Evolutionary conservation across 176 grass and related monocot genomes (phyloP).

Genomic region (Ampelocalamus luodianensis): DNA sequence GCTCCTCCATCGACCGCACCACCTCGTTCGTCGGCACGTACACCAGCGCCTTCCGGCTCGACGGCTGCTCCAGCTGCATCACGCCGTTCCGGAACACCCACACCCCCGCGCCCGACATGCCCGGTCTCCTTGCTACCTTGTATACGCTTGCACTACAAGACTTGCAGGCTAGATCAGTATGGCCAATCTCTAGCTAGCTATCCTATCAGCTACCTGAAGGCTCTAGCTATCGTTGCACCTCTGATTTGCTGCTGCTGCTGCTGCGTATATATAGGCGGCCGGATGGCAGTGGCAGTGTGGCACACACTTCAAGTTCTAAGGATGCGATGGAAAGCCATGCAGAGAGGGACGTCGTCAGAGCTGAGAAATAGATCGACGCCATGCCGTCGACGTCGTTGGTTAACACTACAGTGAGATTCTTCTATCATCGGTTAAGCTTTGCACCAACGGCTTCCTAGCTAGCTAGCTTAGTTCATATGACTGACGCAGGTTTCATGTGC

Average conservation of each 20-base stretch:
- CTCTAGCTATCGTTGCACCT: no score
- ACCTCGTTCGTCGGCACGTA: conserved; percentile 70
- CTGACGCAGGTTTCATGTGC: no score
- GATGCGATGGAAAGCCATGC: background rate
- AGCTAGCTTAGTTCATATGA: no score
- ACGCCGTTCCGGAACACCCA: conserved; percentile 88
- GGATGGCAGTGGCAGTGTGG: background rate
- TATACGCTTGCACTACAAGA: no score
- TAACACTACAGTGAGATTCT: background rate
- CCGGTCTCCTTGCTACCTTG: no score
- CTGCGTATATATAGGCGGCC: conserved; percentile 18
- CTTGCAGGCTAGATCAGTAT: no score
- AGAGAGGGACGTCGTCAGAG: background rate
- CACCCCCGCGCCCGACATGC: conserved; percentile 57
- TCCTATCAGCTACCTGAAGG: no score
- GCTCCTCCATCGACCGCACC: conserved; percentile 60
- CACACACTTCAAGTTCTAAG: background rate
- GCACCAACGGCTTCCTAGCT: no score
- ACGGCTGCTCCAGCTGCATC: conserved; percentile 61
- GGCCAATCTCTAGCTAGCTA: background rate
- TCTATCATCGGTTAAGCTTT: no score
- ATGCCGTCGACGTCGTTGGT: background rate
- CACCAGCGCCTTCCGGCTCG: conserved; percentile 59
- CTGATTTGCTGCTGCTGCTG: background rate
- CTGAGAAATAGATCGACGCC: background rate